Evolutionary conservation across 176 grass and related monocot genomes (phyloP).

Genomic region (Oryza glumipatula): DNA sequence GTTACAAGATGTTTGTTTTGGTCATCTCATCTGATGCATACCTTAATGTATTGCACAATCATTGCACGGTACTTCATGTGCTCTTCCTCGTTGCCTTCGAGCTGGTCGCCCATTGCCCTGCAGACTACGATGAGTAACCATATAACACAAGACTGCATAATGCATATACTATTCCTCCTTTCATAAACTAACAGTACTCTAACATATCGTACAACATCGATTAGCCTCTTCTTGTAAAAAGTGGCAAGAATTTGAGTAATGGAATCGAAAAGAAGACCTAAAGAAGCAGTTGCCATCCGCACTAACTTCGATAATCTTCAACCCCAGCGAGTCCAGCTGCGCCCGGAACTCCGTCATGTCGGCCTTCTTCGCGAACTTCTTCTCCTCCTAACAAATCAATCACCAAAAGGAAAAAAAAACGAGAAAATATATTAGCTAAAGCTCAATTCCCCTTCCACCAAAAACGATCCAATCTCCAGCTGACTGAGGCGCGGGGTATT

Average conservation of each 20-base stretch:
- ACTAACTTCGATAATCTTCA: slow-evolving; percentile 77
- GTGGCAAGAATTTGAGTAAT: not conserved
- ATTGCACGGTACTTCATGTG: slow-evolving; percentile 85
- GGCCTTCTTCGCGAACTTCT: slow-evolving; percentile 70
- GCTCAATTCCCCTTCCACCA: not conserved
- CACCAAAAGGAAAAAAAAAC: not conserved
- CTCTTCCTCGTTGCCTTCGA: slow-evolving; percentile 81
- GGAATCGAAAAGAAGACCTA: slow-evolving; percentile 55
- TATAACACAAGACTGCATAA: slow-evolving; percentile 37
- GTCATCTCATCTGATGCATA: slow-evolving; percentile 36
- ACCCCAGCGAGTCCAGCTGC: slow-evolving; percentile 70
- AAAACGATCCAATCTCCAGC: not conserved
- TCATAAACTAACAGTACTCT: not conserved
- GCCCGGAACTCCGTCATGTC: slow-evolving; percentile 62
- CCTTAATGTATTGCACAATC: slow-evolving; percentile 82
- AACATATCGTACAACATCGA: not conserved
- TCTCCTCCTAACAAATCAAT: slow-evolving; percentile 42
- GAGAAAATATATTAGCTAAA: not conserved
- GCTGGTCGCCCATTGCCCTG: slow-evolving; percentile 94
- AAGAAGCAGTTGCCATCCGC: slow-evolving; percentile 96
- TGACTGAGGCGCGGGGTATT: not conserved
- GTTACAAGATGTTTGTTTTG: not conserved
- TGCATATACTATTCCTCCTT: not conserved
- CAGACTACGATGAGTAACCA: slow-evolving; percentile 58
- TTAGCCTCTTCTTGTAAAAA: not conserved